These are phyloP conservation scores for Flaveria sonorensis DNA, from an alignment of 129 eudicot species.

Conservation along the genomic window DNA sequence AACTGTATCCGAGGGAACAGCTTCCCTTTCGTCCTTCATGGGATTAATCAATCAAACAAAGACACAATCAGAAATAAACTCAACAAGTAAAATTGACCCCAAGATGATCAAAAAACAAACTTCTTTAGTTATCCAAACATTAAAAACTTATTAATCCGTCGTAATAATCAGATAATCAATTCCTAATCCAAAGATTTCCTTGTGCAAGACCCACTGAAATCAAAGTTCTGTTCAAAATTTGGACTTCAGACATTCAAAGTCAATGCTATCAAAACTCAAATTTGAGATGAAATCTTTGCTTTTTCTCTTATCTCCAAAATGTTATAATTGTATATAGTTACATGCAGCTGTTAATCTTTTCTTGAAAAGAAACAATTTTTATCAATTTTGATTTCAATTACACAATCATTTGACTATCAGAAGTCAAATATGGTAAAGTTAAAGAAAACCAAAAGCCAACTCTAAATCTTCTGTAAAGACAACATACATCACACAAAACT, in stretches of 20 bases:
- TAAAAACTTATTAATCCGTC: neutral
- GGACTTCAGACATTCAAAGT: neutral
- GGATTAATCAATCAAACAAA: slow-evolving; percentile 10
- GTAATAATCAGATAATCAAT: neutral
- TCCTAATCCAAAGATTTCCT: neutral
- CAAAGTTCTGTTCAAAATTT: neutral
- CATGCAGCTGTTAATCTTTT: neutral
- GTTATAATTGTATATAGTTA: neutral
- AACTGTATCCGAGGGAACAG: slow-evolving; percentile 48
- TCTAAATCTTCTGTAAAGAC: neutral
- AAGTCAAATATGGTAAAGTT: slow-evolving; percentile 1
- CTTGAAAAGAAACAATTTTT: neutral
- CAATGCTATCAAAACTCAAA: slow-evolving; percentile 12
- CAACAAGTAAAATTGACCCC: slow-evolving; percentile 8
- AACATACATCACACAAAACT: neutral
- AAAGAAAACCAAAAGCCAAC: neutral
- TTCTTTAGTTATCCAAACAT: neutral
- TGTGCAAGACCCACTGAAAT: neutral
- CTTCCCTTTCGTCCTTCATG: slow-evolving; percentile 65
- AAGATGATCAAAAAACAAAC: neutral
- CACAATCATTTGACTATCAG: slow-evolving; percentile 7
- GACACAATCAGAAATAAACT: neutral
- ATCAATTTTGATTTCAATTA: neutral
- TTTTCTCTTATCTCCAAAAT: neutral
- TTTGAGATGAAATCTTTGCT: neutral